A percentile compares a stretch with the other conserved stretches of the same genome.
Evolutionary conservation across 768 basidiomycete genomes (phyloP).

Genomic region (Mycena metata): DNA sequence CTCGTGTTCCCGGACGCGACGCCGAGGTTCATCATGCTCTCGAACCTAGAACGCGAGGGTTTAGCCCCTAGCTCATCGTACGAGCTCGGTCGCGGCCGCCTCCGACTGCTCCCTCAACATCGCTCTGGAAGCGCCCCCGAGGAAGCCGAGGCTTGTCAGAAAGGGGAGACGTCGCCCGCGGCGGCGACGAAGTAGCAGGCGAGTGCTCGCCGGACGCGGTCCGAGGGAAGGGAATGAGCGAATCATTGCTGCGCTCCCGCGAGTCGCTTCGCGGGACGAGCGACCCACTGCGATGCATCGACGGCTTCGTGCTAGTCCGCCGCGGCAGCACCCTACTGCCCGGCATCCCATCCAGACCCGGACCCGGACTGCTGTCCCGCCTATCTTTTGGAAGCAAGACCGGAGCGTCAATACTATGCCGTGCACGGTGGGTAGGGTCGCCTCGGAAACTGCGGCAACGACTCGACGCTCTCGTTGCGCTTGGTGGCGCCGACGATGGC

Average conservation of each 20-base stretch:
- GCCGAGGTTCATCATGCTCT: conserved; percentile 78
- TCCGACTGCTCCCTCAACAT: conserved; percentile 70
- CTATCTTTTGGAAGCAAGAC: conserved; percentile 65
- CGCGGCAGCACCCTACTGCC: conserved; percentile 60
- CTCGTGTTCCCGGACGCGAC: conserved; percentile 64
- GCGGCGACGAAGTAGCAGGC: conserved; percentile 46
- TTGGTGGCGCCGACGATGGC: conserved; percentile 63
- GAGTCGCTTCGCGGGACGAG: conserved; percentile 58
- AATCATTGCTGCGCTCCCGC: conserved; percentile 52
- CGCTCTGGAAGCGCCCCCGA: conserved; percentile 81
- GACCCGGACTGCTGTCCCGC: conserved; percentile 74
- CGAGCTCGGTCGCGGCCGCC: conserved; percentile 73
- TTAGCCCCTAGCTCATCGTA: conserved; percentile 75
- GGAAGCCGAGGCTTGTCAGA: conserved; percentile 57
- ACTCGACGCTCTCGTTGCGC: conserved; percentile 62
- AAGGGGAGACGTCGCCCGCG: conserved; percentile 48
- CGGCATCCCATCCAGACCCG: conserved; percentile 46
- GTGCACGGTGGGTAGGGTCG: conserved; percentile 73
- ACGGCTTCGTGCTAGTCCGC: conserved; percentile 69
- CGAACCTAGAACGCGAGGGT: conserved; percentile 73
- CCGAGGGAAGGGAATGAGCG: conserved; percentile 76
- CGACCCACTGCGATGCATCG: conserved; percentile 58
- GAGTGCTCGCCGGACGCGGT: conserved; percentile 66
- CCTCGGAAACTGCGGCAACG: conserved; percentile 63
- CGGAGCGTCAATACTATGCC: conserved; percentile 72